These are phyloP conservation scores for Penicillium coffeae DNA, from an alignment of 495 filamentous ascomycete species.

Conservation along the genomic window DNA sequence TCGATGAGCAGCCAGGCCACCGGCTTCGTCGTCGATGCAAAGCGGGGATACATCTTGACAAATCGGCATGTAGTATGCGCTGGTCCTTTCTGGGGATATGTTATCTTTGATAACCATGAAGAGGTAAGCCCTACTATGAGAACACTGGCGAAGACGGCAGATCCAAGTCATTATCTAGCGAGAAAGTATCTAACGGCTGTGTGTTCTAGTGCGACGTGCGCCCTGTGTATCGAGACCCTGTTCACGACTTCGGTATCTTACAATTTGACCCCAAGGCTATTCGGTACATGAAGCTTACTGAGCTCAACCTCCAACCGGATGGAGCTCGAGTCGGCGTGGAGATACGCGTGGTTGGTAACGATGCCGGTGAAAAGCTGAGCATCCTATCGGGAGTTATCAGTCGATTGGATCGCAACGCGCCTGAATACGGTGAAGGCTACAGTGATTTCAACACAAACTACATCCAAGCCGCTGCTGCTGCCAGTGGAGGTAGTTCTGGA, in stretches of 20 bases:
- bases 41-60: constrained; percentile 85
- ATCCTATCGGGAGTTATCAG: constrained; percentile 98
- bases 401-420: constrained; percentile 90
- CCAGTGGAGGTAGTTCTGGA: constrained; percentile 92
- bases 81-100: constrained; percentile 96
- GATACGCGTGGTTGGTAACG: constrained; percentile 96
- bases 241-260: constrained; percentile 97
- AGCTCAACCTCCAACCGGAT: constrained; percentile 80
- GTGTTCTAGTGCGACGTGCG: constrained; percentile 75
- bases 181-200: not conserved
- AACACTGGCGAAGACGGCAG: not conserved
- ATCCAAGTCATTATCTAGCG: not conserved
- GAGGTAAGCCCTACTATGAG: constrained; percentile 48
- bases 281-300: constrained; percentile 88
- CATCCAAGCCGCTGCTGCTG: constrained; percentile 95
- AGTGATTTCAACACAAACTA: constrained; percentile 99
- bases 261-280: constrained; percentile 93
- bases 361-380: constrained; percentile 97
- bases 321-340: constrained; percentile 84
- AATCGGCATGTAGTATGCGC: constrained; percentile 95
- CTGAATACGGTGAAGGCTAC: constrained; percentile 97
- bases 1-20: constrained; percentile 94
- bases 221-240: constrained; percentile 97
- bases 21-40: constrained; percentile 95
- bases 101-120: constrained; percentile 97